Conservation (phyloP, 2,329 filamentous ascomycete species). For the Sporothrix sp. region DNA sequence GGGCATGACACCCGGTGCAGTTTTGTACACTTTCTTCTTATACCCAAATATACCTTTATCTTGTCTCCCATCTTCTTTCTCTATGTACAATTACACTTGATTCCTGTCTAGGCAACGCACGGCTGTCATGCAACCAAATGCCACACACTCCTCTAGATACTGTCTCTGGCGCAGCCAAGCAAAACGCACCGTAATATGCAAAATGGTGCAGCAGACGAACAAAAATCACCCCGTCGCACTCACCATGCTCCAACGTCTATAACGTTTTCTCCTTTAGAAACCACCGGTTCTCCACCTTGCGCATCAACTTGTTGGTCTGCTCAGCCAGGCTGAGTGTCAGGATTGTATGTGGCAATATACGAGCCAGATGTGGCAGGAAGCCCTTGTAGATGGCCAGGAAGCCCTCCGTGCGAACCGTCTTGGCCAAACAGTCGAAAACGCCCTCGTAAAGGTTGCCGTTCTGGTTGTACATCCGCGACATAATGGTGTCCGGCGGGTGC, state of each 20-base stretch:
- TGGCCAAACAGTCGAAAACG: conserved; percentile 82
- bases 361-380: conserved; percentile 85
- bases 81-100: no score
- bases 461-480: conserved; percentile 98
- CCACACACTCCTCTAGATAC: no score
- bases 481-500: conserved; percentile 98
- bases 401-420: conserved; percentile 87
- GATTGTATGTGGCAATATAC: conserved; percentile 93
- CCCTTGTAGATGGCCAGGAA: conserved; percentile 94
- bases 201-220: neutral
- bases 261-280: conserved; percentile 37
- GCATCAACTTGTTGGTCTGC: conserved; percentile 90
- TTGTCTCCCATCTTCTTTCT: no score
- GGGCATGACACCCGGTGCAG: no score
- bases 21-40: no score
- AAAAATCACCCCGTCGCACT: neutral
- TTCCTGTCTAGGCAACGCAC: no score
- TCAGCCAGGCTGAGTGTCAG: conserved; percentile 87
- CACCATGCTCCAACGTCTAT: conserved; percentile 5
- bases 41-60: no score
- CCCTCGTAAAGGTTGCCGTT: conserved; percentile 93
- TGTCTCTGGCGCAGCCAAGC: no score
- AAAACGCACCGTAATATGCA: neutral
- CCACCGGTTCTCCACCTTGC: conserved; percentile 56
- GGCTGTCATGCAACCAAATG: no score